Evolutionary conservation across 139 green algal species (phyloP), one percentile per base, ranked within the genome.

Genomic region (Zygnema cylindricum): DNA sequence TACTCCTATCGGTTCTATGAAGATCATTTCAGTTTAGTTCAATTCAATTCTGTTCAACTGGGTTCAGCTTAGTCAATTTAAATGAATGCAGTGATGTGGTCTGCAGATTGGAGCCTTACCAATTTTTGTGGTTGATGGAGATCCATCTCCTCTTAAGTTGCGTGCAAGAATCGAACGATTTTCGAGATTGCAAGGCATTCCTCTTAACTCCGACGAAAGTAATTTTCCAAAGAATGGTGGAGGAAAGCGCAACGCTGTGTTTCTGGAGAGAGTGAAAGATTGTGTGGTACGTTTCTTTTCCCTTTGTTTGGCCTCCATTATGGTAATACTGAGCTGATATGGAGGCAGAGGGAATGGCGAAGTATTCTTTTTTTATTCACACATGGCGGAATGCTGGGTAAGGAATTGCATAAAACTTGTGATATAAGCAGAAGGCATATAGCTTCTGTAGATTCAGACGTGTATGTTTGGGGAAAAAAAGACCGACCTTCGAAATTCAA

Each of bases 31-130:
- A 30, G 30, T 73, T 73, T 73, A 30, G 30, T 73, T 73, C 30
- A 30, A 73, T n/a, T 73, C 57, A 73, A 73, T 73, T 30, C 30
- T 73, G 57, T 30, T n/a, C n/a, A n/a, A n/a, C n/a, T n/a, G n/a
- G n/a, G n/a, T n/a, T n/a, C n/a, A n/a, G n/a, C n/a, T n/a, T n/a
- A n/a, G n/a, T n/a, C n/a, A n/a, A n/a, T n/a, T n/a, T n/a, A n/a
- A n/a, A n/a, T n/a, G n/a, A n/a, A n/a, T n/a, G n/a, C n/a, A n/a
- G n/a, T n/a, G n/a, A n/a, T n/a, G n/a, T n/a, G n/a, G n/a, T n/a
- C n/a, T 63, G 49, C 81, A 89, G 84, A 41, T 89, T 41, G 84
- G 84, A 35, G 73, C 84, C n/a, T 36, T 88, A 75, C 84, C 84
- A 35, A 75, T 89, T 3, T 88, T 89, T 54, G 84, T 89, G 42